Base-by-base conservation (phyloP, 2,329 filamentous ascomycete genomes). In the Venturia oleaginea region DNA sequence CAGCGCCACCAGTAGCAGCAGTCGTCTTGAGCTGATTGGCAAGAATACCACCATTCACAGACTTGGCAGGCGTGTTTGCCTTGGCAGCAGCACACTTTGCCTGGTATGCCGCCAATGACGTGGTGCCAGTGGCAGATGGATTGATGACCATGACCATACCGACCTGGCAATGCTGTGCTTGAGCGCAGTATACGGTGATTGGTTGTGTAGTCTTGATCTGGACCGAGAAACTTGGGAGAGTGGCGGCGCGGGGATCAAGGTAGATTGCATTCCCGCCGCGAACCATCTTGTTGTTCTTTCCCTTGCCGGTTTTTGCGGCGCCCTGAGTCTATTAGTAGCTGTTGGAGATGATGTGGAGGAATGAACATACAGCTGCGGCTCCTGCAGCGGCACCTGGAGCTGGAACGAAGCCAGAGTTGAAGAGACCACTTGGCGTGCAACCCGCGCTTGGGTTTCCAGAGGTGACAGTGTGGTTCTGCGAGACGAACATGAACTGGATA, bases 181-280 rank as follows among this genome's bases (percentile, higher is more conserved):
- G 74, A n/a, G 72, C 70, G 71, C 75, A 77, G 71, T 77, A 77
- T 70, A 74, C 74, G 72, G 74, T 76, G 66, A 76, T 68, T n/a
- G 75, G 75, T 17, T 69, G 67, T 17, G 73, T 73, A 46, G 71
- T 74, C 15, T 62, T 73, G 65, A 77, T 72, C 17, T 69, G 69
- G 66, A 72, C 70, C 57, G 68, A 70, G 69, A 73, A 77, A 7
- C 70, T 71, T 38, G 64, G 64, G 19, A 60, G 54, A 59, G 24
- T 32, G 32, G 34, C 32, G 30, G 46, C 34, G 19, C 63, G 63
- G 22, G 40, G 34, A 24, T 64, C 48, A 24, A 64, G 34, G 55
- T 34, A 51, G 55, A 59, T 61, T 34, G 62, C 59, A 37, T 61
- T 59, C 17, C 32, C 38, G 51, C 63, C 63, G 22, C 63, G 63